phyloP scores from a whole-genome alignment of 208 protist species.

The Trypanosoma vivax region DNA sequence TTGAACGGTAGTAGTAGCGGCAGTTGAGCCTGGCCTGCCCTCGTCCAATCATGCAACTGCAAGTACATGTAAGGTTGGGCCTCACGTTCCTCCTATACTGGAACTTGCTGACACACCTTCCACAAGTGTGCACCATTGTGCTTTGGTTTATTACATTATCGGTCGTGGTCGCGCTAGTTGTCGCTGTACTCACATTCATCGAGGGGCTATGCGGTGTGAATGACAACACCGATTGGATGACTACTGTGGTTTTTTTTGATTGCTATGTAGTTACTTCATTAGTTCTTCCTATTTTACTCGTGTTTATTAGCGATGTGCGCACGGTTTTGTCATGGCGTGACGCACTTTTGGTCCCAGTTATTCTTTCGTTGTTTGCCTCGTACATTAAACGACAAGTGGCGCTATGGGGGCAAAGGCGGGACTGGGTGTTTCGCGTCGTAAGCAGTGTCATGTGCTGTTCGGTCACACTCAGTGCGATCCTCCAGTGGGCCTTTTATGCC shows the following conservation, averaged over 20 bases:
- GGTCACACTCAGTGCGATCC: slow-evolving; percentile 9
- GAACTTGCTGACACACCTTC: slow-evolving; percentile 36
- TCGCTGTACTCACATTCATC: not conserved
- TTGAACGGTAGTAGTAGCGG: too few relatives aligned
- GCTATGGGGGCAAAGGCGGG: slow-evolving; percentile 19
- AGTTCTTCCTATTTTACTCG: too few relatives aligned
- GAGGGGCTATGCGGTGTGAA: slow-evolving; percentile 9
- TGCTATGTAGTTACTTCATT: too few relatives aligned
- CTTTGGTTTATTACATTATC: slow-evolving; percentile 12
- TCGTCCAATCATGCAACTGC: too few relatives aligned
- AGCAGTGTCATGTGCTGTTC: slow-evolving; percentile 1
- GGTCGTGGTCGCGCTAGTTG: not conserved
- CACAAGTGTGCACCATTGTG: not conserved
- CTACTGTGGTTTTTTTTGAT: too few relatives aligned
- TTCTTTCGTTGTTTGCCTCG: slow-evolving; percentile 24
- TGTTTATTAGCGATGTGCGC: too few relatives aligned
- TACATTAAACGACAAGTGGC: slow-evolving; percentile 11
- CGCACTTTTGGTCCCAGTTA: slow-evolving; percentile 3
- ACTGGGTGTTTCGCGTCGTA: slow-evolving; percentile 7
- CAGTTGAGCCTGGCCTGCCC: too few relatives aligned
- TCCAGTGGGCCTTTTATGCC: slow-evolving; percentile 69
- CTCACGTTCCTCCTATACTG: slow-evolving; percentile 38
- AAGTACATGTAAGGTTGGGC: slow-evolving; percentile 13
- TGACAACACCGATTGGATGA: not conserved
- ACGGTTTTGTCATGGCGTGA: slow-evolving; percentile 7